A percentile compares a stretch with the other conserved stretches of the same genome.
These are phyloP conservation scores for Amoebophrya sp. DNA, from an alignment of 169 alveolate genomes.

Conservation along the genomic window DNA sequence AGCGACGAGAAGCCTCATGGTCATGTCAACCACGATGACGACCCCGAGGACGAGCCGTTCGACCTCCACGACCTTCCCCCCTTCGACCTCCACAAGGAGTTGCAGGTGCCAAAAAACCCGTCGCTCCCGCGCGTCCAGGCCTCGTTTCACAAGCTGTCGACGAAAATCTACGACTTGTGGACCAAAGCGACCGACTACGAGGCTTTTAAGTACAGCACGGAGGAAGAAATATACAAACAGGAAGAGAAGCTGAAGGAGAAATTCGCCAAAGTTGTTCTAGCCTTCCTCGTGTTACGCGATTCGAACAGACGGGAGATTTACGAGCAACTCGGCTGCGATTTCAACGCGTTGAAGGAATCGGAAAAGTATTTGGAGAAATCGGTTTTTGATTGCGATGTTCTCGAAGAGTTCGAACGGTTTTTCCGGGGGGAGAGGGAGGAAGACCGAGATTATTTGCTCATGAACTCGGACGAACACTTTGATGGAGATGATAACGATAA, in stretches of 20 bases:
- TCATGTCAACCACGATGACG: too few species aligned
- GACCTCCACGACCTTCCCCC: too few species aligned
- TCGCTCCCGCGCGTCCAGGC: background rate
- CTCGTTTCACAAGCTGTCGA: background rate
- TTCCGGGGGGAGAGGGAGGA: background rate
- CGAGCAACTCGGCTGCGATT: background rate
- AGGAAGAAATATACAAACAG: too few species aligned
- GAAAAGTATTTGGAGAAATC: background rate
- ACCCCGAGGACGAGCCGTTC: too few species aligned
- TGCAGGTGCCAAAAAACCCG: background rate
- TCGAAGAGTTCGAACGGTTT: background rate
- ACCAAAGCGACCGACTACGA: too few species aligned
- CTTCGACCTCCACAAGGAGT: background rate
- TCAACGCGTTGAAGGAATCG: background rate
- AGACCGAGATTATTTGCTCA: background rate
- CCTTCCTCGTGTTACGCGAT: background rate
- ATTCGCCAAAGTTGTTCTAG: too few species aligned
- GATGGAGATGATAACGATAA: background rate
- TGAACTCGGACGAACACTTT: background rate
- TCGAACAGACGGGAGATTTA: background rate
- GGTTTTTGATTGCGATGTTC: background rate
- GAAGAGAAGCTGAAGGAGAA: too few species aligned
- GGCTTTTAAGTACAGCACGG: too few species aligned
- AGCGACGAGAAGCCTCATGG: too few species aligned
- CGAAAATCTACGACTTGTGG: background rate